These are phyloP conservation scores for Sarocladium kiliense DNA, from an alignment of 2,329 filamentous ascomycete genomes.

Conservation along the genomic window DNA sequence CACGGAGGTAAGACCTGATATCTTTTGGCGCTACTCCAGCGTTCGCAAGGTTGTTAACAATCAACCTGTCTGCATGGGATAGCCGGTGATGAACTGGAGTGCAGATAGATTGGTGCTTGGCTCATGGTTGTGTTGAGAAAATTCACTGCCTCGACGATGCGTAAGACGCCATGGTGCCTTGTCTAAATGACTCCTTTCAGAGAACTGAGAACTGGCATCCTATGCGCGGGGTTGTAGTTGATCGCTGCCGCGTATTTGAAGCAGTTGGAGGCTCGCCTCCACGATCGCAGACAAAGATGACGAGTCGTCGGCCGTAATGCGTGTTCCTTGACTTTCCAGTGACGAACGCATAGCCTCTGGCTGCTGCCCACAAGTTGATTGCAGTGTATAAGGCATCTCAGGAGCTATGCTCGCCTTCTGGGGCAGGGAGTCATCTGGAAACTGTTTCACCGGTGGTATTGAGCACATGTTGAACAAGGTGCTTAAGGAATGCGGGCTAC, in stretches of 20 bases:
- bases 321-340: not conserved
- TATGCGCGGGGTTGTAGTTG: not conserved
- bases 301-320: not conserved
- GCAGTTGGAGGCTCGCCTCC: not conserved
- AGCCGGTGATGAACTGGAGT: not conserved
- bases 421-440: constrained; percentile 7
- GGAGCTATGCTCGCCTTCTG: not conserved
- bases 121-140: not conserved
- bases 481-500: not conserved
- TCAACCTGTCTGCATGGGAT: not conserved
- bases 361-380: not conserved
- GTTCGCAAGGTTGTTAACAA: constrained; percentile 12
- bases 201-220: constrained; percentile 9
- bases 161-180: not conserved
- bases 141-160: not conserved
- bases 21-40: constrained; percentile 11
- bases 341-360: not conserved
- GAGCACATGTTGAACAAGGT: not conserved
- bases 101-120: not conserved
- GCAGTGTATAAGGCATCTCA: not conserved
- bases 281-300: not conserved
- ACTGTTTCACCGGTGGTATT: not conserved
- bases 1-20: constrained; percentile 14
- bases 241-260: not conserved
- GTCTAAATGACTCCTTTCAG: constrained; percentile 1